Conservation (phyloP, 805 yeast genomes). For the Lipomyces chichibuensis region DNA sequence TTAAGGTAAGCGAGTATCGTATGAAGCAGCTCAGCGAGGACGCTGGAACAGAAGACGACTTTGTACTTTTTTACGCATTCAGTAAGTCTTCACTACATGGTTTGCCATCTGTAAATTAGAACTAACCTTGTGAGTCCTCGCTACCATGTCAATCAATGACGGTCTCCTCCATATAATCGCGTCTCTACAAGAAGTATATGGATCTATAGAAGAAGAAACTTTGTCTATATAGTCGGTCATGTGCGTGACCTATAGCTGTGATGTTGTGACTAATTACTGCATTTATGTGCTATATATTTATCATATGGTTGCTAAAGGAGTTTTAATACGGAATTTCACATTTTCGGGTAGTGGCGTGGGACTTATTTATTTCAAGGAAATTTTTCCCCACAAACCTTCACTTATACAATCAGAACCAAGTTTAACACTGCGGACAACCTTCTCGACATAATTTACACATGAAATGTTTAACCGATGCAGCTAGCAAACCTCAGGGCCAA, state of each 20-base stretch:
- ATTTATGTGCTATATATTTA: neutral
- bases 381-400: no score
- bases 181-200: constrained; percentile 61
- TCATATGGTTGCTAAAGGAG: neutral
- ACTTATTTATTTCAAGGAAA: no score
- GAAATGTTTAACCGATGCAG: no score
- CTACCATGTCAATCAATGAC: constrained; percentile 65
- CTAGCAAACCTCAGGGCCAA: no score
- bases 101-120: neutral
- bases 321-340: neutral
- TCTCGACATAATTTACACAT: no score
- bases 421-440: no score
- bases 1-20: constrained; percentile 64
- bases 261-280: neutral
- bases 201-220: constrained; percentile 65
- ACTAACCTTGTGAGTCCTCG: constrained; percentile 49
- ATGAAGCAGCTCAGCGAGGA: constrained; percentile 43
- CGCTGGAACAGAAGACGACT: constrained; percentile 64
- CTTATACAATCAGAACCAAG: no score
- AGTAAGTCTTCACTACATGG: constrained; percentile 33
- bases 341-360: no score
- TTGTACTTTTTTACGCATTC: constrained; percentile 74
- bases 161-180: constrained; percentile 64
- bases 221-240: constrained; percentile 50
- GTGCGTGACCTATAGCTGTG: neutral